Evolutionary conservation across 495 filamentous ascomycete species (phyloP), one percentile per base, ranked within the genome.

Genomic region (Tuber calosporum): DNA sequence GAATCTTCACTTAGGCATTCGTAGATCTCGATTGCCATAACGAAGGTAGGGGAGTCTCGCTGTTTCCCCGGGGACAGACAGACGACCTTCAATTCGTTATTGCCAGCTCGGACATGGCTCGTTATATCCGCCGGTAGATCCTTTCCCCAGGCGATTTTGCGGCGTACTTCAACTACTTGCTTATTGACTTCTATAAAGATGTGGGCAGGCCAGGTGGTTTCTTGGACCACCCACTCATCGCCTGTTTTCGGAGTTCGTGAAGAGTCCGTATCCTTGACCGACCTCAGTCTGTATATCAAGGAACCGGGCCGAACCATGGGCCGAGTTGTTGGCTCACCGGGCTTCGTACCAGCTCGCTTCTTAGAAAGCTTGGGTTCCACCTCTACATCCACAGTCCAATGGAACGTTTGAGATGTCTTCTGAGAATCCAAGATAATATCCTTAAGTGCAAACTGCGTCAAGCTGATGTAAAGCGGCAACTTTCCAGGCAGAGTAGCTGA

Each of bases 51-150:
- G 4, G 48, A 67, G 4, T 77, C 71, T 9, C 58, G 41, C 7
- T 45, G 39, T 69, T 75, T 68, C 39, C 72, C 53, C 5, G 73
- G 75, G 8, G 82, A 80, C 30, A 89, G 84, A 34, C 91, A 78
- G 36, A 84, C 83, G 22, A 92, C 76, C 5, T 84, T 82, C 19
- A 96, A 76, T 6, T 74, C 79, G 77, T 97, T 97, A 3, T 77
- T 74, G 4, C 90, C 89, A 40, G 80, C 69, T 2, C 75, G 80
- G 22, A 90, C 80, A 38, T 81, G 74, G 4, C 83, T 80, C 15
- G 92, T 92, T 38, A 95, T 85, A 73, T 96, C 92, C 39, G 91
- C 82, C 0, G 94, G 87, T 4, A 93, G 78, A 74, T 96, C 91
- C 79, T 92, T 94, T 0, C 88, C 88, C 79, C 92, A 87, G 66